Percentiles rank a stretch among this genome's conserved stretches.
Conservation (phyloP, 495 filamentous ascomycete genomes). For the Aspergillus panamensis region DNA sequence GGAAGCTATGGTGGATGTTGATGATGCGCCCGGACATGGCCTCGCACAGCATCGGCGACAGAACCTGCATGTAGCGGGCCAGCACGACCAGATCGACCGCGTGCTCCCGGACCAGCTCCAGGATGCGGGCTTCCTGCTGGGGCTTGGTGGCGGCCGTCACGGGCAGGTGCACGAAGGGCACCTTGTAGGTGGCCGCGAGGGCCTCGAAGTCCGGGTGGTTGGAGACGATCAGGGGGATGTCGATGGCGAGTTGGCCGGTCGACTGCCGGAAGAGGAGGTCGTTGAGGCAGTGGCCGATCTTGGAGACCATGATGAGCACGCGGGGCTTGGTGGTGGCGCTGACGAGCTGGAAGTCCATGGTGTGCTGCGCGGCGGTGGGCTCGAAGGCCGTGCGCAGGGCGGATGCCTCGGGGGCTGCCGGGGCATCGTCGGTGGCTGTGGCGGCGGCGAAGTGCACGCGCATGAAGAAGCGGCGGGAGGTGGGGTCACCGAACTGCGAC, state of each 20-base stretch:
- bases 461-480: conserved; percentile 71
- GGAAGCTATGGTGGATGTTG: conserved; percentile 79
- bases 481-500: conserved; percentile 68
- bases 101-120: conserved; percentile 60
- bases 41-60: conserved; percentile 63
- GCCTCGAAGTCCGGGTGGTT: conserved; percentile 70
- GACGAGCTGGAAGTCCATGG: conserved; percentile 61
- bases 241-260: conserved; percentile 57
- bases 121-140: conserved; percentile 60
- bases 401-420: conserved; percentile 27
- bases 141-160: conserved; percentile 66
- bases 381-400: conserved; percentile 46
- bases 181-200: conserved; percentile 64
- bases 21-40: conserved; percentile 73
- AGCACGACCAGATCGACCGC: conserved; percentile 69
- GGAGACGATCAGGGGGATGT: conserved; percentile 63
- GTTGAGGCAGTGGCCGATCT: conserved; percentile 77
- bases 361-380: conserved; percentile 52
- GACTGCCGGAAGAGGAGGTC: conserved; percentile 71
- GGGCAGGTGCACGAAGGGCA: conserved; percentile 70
- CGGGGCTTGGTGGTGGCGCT: conserved; percentile 59
- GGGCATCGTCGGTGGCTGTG: conserved; percentile 23
- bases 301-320: conserved; percentile 77
- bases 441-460: conserved; percentile 60
- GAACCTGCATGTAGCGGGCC: conserved; percentile 82